Evolutionary conservation across 2,329 filamentous ascomycete species (phyloP).

Genomic region (Elsinoe batatas): DNA sequence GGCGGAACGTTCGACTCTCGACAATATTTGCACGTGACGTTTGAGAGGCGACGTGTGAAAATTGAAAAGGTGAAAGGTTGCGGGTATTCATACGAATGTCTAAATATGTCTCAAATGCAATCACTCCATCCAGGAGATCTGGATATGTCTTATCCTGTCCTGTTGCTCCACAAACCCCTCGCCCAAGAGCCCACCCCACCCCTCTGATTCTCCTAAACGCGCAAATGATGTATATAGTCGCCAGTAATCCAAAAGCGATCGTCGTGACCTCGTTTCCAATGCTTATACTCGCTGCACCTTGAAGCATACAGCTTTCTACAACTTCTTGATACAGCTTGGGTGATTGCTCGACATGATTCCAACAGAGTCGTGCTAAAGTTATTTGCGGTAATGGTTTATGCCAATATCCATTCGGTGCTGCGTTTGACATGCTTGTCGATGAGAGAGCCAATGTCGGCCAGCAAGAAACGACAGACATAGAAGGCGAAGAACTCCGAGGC

Average conservation of each 20-base stretch:
- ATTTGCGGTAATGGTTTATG: slow-evolving; percentile 25
- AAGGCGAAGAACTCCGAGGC: slow-evolving; percentile 97
- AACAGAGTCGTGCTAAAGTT: neutral
- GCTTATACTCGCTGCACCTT: neutral
- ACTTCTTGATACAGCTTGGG: neutral
- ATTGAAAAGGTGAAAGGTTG: neutral
- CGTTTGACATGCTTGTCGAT: slow-evolving; percentile 96
- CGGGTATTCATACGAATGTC: slow-evolving; percentile 6
- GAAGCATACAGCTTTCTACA: neutral
- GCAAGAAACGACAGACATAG: slow-evolving; percentile 89
- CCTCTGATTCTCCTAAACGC: neutral
- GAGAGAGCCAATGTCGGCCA: slow-evolving; percentile 72
- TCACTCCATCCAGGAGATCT: neutral
- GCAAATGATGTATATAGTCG: neutral
- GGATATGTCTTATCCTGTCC: neutral
- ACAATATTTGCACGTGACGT: neutral
- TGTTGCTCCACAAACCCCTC: neutral
- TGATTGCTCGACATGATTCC: neutral
- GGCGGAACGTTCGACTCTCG: neutral
- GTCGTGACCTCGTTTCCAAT: slow-evolving; percentile 7
- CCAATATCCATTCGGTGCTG: slow-evolving; percentile 84
- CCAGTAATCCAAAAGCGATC: neutral
- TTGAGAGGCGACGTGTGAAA: neutral
- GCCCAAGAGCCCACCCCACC: neutral
- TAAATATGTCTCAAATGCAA: slow-evolving; percentile 3